Evolutionary conservation across 495 filamentous ascomycete genomes (phyloP).

Genomic region (Xanthoparmelia taractica): DNA sequence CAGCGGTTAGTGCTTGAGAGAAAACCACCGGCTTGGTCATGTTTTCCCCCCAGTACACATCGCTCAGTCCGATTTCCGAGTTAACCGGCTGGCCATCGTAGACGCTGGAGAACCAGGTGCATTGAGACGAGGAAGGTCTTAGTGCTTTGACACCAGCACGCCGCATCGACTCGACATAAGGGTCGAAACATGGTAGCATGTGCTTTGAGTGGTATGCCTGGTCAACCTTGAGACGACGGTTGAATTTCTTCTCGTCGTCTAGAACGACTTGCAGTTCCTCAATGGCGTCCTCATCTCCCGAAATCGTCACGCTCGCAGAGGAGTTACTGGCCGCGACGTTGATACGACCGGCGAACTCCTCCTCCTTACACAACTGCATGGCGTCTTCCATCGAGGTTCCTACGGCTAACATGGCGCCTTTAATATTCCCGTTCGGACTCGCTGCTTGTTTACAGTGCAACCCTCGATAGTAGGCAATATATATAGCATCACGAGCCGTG

Average conservation of each 20-base stretch:
- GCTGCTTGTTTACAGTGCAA: background rate
- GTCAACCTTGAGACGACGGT: conserved; percentile 8
- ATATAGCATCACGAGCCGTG: conserved; percentile 34
- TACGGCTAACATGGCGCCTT: conserved; percentile 20
- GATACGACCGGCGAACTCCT: conserved; percentile 11
- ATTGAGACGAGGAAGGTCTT: background rate
- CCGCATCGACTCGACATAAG: conserved; percentile 35
- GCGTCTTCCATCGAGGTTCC: conserved; percentile 12
- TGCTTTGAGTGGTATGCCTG: conserved; percentile 44
- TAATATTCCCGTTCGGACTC: conserved; percentile 26
- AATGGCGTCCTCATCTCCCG: conserved; percentile 20
- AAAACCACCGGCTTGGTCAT: conserved; percentile 48
- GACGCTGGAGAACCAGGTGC: conserved; percentile 12
- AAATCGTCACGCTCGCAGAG: conserved; percentile 28
- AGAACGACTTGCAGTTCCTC: conserved; percentile 10
- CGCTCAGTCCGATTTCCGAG: conserved; percentile 10
- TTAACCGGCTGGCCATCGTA: background rate
- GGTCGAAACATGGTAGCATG: conserved; percentile 40
- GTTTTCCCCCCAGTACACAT: conserved; percentile 49
- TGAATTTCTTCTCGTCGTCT: background rate
- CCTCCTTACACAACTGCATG: background rate
- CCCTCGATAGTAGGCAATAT: conserved; percentile 36
- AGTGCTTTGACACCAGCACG: conserved; percentile 13
- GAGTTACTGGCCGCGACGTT: conserved; percentile 30
- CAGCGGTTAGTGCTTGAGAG: background rate